Evolutionary conservation across 148 eudicot species (phyloP).

Genomic region (Heliamphora exappendiculata): DNA sequence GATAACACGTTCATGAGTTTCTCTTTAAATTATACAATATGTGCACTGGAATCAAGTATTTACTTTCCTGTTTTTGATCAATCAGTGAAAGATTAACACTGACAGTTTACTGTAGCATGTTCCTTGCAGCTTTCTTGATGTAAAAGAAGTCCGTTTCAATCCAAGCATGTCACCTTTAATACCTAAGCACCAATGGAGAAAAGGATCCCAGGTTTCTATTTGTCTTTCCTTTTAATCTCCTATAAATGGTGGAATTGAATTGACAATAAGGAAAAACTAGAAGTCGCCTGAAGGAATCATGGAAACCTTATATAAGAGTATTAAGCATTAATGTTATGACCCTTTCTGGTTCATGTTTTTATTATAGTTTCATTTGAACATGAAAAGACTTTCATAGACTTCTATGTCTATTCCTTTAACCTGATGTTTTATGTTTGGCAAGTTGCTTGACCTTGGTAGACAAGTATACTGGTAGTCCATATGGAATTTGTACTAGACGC

Average conservation of each 20-base stretch:
- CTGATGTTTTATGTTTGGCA: not conserved
- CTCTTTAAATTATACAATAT: constrained; percentile 1
- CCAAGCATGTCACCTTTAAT: constrained; percentile 81
- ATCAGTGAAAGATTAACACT: too few relatives aligned
- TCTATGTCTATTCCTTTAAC: not conserved
- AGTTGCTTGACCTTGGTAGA: not conserved
- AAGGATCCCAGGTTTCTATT: constrained; percentile 99
- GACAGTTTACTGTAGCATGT: too few relatives aligned
- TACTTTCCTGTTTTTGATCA: constrained; percentile 14
- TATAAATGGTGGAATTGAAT: too few relatives aligned
- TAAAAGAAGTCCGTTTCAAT: constrained; percentile 72
- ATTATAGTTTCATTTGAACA: not conserved
- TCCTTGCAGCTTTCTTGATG: constrained; percentile 94
- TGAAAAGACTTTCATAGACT: not conserved
- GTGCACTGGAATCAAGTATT: not conserved
- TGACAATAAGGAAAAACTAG: too few relatives aligned
- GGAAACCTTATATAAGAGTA: not conserved
- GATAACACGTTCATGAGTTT: constrained; percentile 4
- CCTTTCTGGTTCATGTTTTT: not conserved
- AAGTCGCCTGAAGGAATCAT: too few relatives aligned
- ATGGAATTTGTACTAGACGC: not conserved
- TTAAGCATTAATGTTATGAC: not conserved
- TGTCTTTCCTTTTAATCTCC: too few relatives aligned
- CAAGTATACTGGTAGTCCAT: not conserved
- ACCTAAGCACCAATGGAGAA: constrained; percentile 70